A percentile compares a stretch with the other conserved stretches of the same genome.
Conservation (phyloP, 2,329 filamentous ascomycete species). For the Diaporthe sp. region DNA sequence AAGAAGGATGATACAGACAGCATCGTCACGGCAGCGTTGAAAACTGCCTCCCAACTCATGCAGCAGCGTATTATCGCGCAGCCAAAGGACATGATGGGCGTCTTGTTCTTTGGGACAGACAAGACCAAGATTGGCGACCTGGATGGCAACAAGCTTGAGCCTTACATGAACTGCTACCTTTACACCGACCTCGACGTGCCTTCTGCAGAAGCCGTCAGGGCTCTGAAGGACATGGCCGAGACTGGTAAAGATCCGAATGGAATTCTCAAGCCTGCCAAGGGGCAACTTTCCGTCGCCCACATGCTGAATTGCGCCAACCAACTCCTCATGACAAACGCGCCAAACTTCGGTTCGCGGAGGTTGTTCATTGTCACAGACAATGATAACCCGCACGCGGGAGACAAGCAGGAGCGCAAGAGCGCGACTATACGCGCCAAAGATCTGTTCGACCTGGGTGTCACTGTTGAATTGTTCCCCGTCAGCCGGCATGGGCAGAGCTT, state of each 20-base stretch:
- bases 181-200: conserved; percentile 90
- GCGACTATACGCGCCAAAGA: conserved; percentile 93
- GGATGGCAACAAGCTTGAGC: conserved; percentile 66
- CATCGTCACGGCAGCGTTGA: conserved; percentile 84
- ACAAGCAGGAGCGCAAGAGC: conserved; percentile 79
- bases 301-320: conserved; percentile 96
- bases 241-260: conserved; percentile 79
- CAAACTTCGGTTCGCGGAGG: conserved; percentile 92
- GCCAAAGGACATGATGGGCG: conserved; percentile 96
- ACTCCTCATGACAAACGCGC: conserved; percentile 93
- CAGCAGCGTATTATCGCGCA: conserved; percentile 98
- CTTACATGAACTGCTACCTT: conserved; percentile 93
- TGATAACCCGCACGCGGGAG: conserved; percentile 82
- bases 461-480: conserved; percentile 94
- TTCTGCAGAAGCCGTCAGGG: conserved; percentile 87
- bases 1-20: conserved; percentile 78
- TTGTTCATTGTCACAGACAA: conserved; percentile 98
- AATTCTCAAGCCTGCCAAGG: conserved; percentile 77
- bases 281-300: conserved; percentile 85
- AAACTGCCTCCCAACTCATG: conserved; percentile 96
- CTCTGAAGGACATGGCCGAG: conserved; percentile 80
- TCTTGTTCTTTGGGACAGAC: conserved; percentile 91
- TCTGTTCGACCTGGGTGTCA: conserved; percentile 91
- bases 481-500: conserved; percentile 78
- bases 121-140: conserved; percentile 83